Base-by-base conservation (phyloP, 75 land plant genomes). In the Cupressus sempervirens region DNA sequence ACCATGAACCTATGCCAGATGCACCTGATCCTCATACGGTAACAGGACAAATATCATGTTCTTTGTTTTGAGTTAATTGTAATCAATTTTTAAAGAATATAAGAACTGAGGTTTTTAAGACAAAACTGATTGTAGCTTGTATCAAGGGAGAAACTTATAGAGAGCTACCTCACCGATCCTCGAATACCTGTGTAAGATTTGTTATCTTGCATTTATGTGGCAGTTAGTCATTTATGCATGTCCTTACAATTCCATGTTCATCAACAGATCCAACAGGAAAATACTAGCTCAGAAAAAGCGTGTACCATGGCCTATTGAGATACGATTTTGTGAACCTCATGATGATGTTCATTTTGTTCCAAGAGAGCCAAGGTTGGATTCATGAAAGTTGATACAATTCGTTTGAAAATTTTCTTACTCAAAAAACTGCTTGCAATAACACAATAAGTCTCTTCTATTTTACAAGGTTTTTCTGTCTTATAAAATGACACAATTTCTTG, bases 1-100 rank as follows among this genome's bases (percentile, higher is more conserved):
- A 98, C 68, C 98, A 98, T 62, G 88, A 84, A 43, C 89, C 89
- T 82, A 96, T 98, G 95, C 99, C 99, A 53, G 75, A 74, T 83
- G 99, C 94, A 23, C 97, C 98, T 77, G 56, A 74, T 75, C 96
- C 96, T 75, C 96, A 94, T 12, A 83, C 53, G 89, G 99, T 97
- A 83, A 38, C 72, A n/a, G 9, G 18, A 29, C 76, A 26, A 12
- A 50, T 3, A 62, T 58, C 14, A 26, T 80, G 4, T 34, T 84
- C 74, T 67, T 84, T n/a, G 48, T 38, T 80, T 85, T 45, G 36
- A 41, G 26, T 48, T 16, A 23, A 29, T 82, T 46, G 54, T 77
- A 38, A 36, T 35, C 16, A 29, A 56, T 82, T 36, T 14, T 14
- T 26, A 20, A 48, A 50, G 79, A 40, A 3, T 35, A 40, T 80